Base-by-base conservation (phyloP, 257 asterid species). In the Gentiana macrophylla region DNA sequence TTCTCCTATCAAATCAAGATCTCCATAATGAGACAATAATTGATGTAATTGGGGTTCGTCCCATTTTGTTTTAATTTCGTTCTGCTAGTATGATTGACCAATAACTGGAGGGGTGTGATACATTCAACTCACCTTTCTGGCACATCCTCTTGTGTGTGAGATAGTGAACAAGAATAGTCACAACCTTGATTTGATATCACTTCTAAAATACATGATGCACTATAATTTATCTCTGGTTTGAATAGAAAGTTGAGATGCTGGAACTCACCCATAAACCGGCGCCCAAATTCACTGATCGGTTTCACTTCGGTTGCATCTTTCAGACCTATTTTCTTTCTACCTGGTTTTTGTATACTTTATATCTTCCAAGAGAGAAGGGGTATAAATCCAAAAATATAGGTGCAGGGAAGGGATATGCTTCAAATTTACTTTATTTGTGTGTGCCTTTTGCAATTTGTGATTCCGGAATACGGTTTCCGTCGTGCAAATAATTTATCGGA, bases 301-400 rank as follows among this genome's bases (percentile, higher is more conserved):
- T 35, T 7, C 44, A 4, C 10, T 35, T 1, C 35, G 3, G 10
- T 4, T 41, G 62, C 12, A 37, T 32, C 5, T 24, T 15, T 13
- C 50, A 1, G 36, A 4, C 32, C 49, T 62, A 62, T 63, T 71
- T 72, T 65, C 75, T 41, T 57, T 62, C 41, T 73, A 65, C 45
- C 66, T 65, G 59, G n/a, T 47, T 46, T 9, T 12, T 4, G 24
- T 52, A 35, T 1, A 12, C 11, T 38, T 3, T 0, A 24, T 24
- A 24, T 35, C 1, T 50, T 37, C 34, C 2, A 12, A 8, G 15
- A 32, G 2, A 7, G 6, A 6, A 33, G 44, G 36, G 13, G 35
- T 61, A 32, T 10, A 46, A 6, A 54, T 33, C 24, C n/a, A 10
- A 38, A 11, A 35, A 15, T 6, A 3, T 11, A 32, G 62, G 37